Percentiles rank a stretch among this genome's conserved stretches.
phyloP scores from a whole-genome alignment of 164 flowering plant species.

The Chloranthus sessilifolius region DNA sequence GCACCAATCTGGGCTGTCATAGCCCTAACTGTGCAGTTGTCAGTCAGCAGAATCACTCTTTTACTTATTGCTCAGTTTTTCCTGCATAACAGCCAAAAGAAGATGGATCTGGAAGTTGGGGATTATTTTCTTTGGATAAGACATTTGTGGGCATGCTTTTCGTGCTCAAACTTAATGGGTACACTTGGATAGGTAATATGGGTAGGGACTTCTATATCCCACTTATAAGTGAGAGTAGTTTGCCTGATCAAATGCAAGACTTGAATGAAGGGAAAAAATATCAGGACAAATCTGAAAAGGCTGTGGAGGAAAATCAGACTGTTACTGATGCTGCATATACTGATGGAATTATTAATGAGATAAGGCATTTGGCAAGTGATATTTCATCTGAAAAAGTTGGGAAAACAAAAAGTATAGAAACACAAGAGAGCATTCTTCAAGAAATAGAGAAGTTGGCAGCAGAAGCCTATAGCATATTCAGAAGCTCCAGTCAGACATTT shows the following conservation, averaged over 20 bases:
- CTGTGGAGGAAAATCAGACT: slow-evolving; percentile 22
- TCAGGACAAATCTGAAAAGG: slow-evolving; percentile 15
- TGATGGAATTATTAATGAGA: slow-evolving; percentile 70
- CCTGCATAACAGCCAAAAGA: slow-evolving; percentile 50
- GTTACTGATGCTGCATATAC: slow-evolving; percentile 35
- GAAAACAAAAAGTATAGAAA: slow-evolving; percentile 53
- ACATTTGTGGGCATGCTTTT: slow-evolving; percentile 59
- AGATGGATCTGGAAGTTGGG: slow-evolving; percentile 52
- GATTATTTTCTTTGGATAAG: slow-evolving; percentile 56
- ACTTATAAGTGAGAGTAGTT: slow-evolving; percentile 32
- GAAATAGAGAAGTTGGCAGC: slow-evolving; percentile 98
- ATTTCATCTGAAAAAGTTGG: slow-evolving; percentile 57
- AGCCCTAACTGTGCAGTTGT: too few species aligned
- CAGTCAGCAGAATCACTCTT: too few species aligned
- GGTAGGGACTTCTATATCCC: slow-evolving; percentile 82
- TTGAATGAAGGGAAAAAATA: slow-evolving; percentile 3
- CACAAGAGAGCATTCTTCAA: slow-evolving; percentile 72
- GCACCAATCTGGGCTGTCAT: too few species aligned
- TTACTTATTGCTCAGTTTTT: neutral
- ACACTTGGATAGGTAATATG: slow-evolving; percentile 63
- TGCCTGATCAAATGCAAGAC: slow-evolving; percentile 7
- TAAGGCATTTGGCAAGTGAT: slow-evolving; percentile 68
- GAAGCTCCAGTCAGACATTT: slow-evolving; percentile 54
- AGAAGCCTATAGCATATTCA: slow-evolving; percentile 93
- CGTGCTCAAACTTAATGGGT: slow-evolving; percentile 72